These are phyloP conservation scores for Ensete ventricosum DNA, from an alignment of 176 grass and related monocot genomes.

Conservation along the genomic window DNA sequence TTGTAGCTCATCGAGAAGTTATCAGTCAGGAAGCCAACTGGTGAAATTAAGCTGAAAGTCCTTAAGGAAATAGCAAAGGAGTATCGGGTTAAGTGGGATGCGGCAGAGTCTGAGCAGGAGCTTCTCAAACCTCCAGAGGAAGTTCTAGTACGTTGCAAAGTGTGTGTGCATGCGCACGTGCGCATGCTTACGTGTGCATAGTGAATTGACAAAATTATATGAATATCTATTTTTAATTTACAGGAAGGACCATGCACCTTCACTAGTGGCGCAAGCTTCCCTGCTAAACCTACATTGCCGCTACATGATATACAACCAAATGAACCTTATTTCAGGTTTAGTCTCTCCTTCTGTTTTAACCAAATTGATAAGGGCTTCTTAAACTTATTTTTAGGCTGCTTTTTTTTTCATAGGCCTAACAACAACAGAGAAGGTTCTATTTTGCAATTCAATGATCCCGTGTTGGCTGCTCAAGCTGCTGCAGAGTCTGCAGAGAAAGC, in stretches of 20 bases:
- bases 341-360: background rate
- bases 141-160: conserved; percentile 16
- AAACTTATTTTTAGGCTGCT: conserved; percentile 8
- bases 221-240: conserved; percentile 19
- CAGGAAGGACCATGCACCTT: conserved; percentile 69
- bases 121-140: conserved; percentile 84
- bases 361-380: background rate
- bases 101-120: conserved; percentile 61
- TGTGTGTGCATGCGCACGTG: background rate
- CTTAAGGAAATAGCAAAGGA: conserved; percentile 94
- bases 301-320: conserved; percentile 21
- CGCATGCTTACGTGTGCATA: too few relatives aligned
- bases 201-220: too few relatives aligned
- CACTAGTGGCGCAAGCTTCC: conserved; percentile 50
- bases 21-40: conserved; percentile 79
- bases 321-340: conserved; percentile 39
- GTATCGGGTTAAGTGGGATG: conserved; percentile 75
- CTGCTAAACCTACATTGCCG: conserved; percentile 35
- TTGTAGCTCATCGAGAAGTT: conserved; percentile 91
- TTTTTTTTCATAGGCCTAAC: conserved; percentile 15
- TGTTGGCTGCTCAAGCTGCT: conserved; percentile 67
- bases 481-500: conserved; percentile 72
- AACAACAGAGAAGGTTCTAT: conserved; percentile 25
- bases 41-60: conserved; percentile 70
- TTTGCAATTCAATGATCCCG: conserved; percentile 72